A percentile compares a stretch with the other conserved stretches of the same genome.
These are phyloP conservation scores for Xylariaceae sp. DNA, from an alignment of 2,329 filamentous ascomycete genomes.

Conservation along the genomic window DNA sequence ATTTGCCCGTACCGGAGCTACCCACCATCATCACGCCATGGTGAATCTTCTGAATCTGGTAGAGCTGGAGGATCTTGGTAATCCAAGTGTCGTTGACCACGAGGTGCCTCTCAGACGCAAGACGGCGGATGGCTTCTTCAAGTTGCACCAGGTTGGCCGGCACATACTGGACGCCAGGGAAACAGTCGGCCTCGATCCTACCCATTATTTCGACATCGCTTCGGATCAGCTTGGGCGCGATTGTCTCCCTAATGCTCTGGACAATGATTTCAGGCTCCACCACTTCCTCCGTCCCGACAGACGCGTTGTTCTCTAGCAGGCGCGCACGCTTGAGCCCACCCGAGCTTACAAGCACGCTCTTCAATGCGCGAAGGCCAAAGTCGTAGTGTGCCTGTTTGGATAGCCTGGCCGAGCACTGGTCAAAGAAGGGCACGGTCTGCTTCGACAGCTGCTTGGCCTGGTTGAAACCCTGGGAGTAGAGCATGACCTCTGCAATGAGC, in stretches of 20 bases:
- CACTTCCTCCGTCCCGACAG: constrained; percentile 60
- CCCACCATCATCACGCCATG: constrained; percentile 99
- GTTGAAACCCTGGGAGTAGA: constrained; percentile 98
- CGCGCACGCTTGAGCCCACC: constrained; percentile 89
- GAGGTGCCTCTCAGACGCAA: constrained; percentile 79
- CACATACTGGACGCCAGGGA: constrained; percentile 89
- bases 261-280: constrained; percentile 97
- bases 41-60: constrained; percentile 96
- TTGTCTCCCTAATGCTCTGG: constrained; percentile 96
- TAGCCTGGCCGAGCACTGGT: constrained; percentile 72
- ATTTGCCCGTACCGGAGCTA: constrained; percentile 95
- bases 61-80: constrained; percentile 93
- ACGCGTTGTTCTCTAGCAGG: constrained; percentile 52
- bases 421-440: constrained; percentile 97
- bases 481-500: constrained; percentile 98
- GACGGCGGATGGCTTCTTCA: constrained; percentile 71
- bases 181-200: constrained; percentile 74
- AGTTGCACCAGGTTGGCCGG: constrained; percentile 79
- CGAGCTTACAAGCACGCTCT: constrained; percentile 97
- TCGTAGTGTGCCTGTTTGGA: constrained; percentile 99
- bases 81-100: constrained; percentile 94
- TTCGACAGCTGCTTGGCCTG: constrained; percentile 91
- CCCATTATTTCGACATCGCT: constrained; percentile 86
- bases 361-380: constrained; percentile 93
- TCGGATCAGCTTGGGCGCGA: constrained; percentile 93